phyloP scores from a whole-genome alignment of 2,329 filamentous ascomycete genomes.

The Corinectria fuckeliana region DNA sequence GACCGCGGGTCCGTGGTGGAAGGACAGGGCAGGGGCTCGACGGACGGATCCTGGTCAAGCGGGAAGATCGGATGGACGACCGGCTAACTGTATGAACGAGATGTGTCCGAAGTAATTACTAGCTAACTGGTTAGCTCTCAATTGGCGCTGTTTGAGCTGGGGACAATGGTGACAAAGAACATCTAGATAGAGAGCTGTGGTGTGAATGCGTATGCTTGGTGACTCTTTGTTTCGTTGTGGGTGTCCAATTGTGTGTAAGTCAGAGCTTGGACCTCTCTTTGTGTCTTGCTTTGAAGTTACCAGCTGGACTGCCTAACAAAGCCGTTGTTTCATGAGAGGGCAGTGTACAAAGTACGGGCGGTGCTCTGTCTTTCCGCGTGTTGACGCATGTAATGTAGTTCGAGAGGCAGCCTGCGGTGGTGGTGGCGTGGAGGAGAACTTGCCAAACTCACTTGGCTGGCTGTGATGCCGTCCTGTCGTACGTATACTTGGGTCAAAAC shows the following conservation, averaged over 20 bases:
- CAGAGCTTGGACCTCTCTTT: background rate
- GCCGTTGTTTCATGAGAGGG: background rate
- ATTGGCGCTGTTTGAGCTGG: background rate
- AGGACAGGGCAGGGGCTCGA: background rate
- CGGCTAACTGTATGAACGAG: background rate
- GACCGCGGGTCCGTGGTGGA: slow-evolving; percentile 9
- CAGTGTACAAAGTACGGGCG: background rate
- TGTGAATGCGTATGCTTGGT: background rate
- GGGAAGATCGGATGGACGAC: slow-evolving; percentile 16
- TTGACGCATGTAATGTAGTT: background rate
- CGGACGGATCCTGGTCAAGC: slow-evolving; percentile 10
- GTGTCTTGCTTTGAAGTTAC: background rate
- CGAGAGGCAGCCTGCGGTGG: background rate
- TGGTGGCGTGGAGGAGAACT: background rate
- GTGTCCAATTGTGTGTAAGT: background rate
- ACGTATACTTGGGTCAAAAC: no score
- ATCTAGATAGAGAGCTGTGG: background rate
- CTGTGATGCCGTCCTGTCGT: background rate
- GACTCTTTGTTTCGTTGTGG: background rate
- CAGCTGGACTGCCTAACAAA: background rate
- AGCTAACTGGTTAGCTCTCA: background rate
- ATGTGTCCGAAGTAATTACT: no score
- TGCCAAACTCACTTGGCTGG: background rate
- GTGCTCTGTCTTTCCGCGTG: background rate
- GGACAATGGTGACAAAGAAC: background rate